These are phyloP conservation scores for Cucumis hystrix DNA, from an alignment of 306 rosid genomes.

Conservation along the genomic window DNA sequence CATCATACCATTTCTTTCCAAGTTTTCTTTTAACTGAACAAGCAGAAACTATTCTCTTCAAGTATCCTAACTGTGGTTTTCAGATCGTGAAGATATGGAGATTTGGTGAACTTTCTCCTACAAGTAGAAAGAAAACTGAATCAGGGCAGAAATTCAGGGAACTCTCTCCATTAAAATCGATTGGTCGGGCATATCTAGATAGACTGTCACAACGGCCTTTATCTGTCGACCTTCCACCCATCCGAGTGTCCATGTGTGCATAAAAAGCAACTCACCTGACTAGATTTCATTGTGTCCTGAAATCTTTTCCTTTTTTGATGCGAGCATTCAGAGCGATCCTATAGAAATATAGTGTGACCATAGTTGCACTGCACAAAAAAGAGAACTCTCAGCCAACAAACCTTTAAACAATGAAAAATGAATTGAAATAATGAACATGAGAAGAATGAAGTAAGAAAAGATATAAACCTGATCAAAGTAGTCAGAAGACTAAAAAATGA, in stretches of 20 bases:
- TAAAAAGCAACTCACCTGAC: neutral
- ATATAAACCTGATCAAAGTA: constrained; percentile 63
- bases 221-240: neutral
- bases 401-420: neutral
- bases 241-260: neutral
- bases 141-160: neutral
- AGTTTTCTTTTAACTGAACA: neutral
- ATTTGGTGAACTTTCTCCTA: neutral
- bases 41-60: neutral
- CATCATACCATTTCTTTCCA: neutral
- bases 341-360: constrained; percentile 50
- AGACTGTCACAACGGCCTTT: neutral
- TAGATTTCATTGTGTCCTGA: constrained; percentile 13
- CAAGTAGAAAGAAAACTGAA: neutral
- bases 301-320: constrained; percentile 25
- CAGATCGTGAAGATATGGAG: neutral
- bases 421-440: neutral
- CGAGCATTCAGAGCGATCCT: constrained; percentile 36
- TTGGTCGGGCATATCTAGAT: neutral
- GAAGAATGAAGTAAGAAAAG: constrained; percentile 2
- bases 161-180: neutral
- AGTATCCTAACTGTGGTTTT: neutral
- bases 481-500: constrained; percentile 25
- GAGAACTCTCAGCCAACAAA: constrained; percentile 9
- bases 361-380: constrained; percentile 53